Evolutionary conservation across 2,329 filamentous ascomycete genomes (phyloP), one percentile per base, ranked within the genome.

Genomic region (Tolypocladium endophyticum): DNA sequence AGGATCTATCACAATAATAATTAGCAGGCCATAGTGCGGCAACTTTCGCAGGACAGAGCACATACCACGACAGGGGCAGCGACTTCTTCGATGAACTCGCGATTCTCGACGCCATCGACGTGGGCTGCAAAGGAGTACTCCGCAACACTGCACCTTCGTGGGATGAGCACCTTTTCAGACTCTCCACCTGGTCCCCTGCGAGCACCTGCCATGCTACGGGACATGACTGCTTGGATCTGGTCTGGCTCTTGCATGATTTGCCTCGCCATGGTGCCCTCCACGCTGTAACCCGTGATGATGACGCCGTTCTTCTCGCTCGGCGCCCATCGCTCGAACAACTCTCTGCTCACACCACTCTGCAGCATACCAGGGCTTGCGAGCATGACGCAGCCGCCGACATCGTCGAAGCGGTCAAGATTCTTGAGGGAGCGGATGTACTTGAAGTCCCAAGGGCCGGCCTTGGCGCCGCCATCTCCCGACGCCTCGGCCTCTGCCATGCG

Each of bases 181-280:
- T 92, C 89, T 1, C 81, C 85, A 5, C 83, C 84, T 8, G 85
- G 81, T n/a, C 67, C 72, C 61, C 86, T 79, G 35, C 87, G 81
- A 50, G 86, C 83, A 2, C 82, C 84, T 0, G 83, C 86, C 36
- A 82, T 81, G 66, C 84, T 85, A 60, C 88, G 81, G 50, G 87
- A 91, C 87, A 96, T 97, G 68, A 97, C 89, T 0, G 93, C 93
- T 61, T 92, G 92, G 60, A 99, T 97, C 68, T 92, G 87, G 62
- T 97, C 92, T 0, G 94, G 94, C 71, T 97, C 94, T 65, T 93
- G 90, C 76, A 97, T 88, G 63, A 99, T 90, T 67, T 94, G 87
- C 73, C 96, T 93, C 4, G 92, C 94, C 93, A 99, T 97, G 0
- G 94, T 99, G 7, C 94, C 94, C 74, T 99, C 94, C 9, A 99